Base-by-base conservation (phyloP, 345 rosid species). In the Eucalyptus sp. region DNA sequence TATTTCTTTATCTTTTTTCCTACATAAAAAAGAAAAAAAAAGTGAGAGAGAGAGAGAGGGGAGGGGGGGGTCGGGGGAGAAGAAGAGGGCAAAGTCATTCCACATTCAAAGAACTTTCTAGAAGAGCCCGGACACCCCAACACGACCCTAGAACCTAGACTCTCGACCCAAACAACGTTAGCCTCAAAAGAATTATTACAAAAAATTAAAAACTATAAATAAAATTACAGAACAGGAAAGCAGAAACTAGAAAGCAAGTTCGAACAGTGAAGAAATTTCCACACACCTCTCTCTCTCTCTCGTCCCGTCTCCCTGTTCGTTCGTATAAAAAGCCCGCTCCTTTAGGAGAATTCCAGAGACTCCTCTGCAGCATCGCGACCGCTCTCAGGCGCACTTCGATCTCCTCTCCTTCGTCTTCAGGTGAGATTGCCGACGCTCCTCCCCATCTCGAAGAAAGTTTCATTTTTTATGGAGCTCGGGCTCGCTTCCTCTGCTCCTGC, bases 201-300 rank as follows among this genome's bases (percentile, higher is more conserved):
- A 71, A 37, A 5, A 71, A 4, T 16, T 7, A 7, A 33, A 37
- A 20, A 76, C 58, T 20, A 37, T 33, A 37, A 71, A 71, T 17
- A 0, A 17, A 37, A 37, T 76, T 37, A 10, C 83, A 11, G 29
- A 41, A 41, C 83, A 76, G 43, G 83, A 44, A 76, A 76, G 15
- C 27, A 76, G 15, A 16, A 17, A 20, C 22, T 4, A 22, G 48
- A 15, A 33, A 37, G 48, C 83, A 20, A 11, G 83, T 41, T 76
- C 83, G 83, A 76, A 76, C 83, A 20, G 83, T 41, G 24, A 20
- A 20, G 83, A 76, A 76, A 76, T 76, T 76, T 76, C 83, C 83
- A 76, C 83, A 41, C 83, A 20, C 46, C 10, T 3, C 1, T 24
- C 79, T 17, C 37, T 33, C 4, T 20, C 80, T 33, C 22, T 1